Evolutionary conservation across 177 flowering plant genomes (phyloP).

Genomic region (Vitis hybrid): DNA sequence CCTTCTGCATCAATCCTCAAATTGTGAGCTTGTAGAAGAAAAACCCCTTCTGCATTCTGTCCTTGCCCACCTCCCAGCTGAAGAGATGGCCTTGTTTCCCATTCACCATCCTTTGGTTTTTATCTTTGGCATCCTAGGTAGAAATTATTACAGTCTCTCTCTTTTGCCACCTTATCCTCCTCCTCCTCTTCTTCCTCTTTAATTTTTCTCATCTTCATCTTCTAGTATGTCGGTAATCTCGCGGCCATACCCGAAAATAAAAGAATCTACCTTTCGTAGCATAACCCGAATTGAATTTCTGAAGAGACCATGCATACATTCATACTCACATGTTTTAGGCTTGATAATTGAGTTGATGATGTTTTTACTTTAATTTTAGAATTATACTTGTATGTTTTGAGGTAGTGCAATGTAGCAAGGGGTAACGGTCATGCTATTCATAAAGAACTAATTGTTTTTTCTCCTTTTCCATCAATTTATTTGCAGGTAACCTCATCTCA

Average conservation of each 20-base stretch:
- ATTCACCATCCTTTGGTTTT: constrained; percentile 31
- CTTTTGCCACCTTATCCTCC: not conserved
- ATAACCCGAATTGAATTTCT: too few species aligned
- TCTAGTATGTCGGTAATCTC: too few species aligned
- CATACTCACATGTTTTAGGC: too few species aligned
- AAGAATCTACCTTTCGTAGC: too few species aligned
- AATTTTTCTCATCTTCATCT: not conserved
- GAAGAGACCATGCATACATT: too few species aligned
- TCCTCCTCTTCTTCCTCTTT: not conserved
- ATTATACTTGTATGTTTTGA: too few species aligned
- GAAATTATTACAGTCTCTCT: not conserved
- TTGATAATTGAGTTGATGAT: too few species aligned
- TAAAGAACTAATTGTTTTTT: not conserved
- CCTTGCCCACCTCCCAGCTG: not conserved
- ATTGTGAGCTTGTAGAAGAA: not conserved
- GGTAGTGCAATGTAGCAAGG: too few species aligned
- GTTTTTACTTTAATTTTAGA: too few species aligned
- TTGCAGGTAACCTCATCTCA: constrained; percentile 53
- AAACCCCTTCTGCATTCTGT: not conserved
- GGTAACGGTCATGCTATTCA: too few species aligned
- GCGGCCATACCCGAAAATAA: too few species aligned
- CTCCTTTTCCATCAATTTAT: not conserved
- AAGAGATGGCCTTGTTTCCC: constrained; percentile 23
- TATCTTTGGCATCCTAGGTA: constrained; percentile 56
- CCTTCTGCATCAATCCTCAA: not conserved